A percentile compares a stretch with the other conserved stretches of the same genome.
phyloP scores from a whole-genome alignment of 2,329 filamentous ascomycete species.

The Periglandula ipomoeae region DNA sequence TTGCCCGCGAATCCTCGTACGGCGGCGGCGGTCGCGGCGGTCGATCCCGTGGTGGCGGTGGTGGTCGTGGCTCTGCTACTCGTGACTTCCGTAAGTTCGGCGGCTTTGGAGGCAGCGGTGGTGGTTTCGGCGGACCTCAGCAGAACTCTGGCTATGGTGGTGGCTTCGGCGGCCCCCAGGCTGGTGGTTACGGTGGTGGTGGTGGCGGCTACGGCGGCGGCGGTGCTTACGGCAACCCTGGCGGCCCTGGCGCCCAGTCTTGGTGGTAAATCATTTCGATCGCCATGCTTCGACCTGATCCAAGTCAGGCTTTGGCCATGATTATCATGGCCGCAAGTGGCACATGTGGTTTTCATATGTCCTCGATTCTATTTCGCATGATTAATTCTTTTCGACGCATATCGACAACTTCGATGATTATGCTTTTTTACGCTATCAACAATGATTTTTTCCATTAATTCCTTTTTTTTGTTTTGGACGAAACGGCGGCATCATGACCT shows the following conservation, averaged over 20 bases:
- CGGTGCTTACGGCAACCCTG: constrained; percentile 54
- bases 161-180: constrained; percentile 22
- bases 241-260: constrained; percentile 56
- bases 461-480: constrained; percentile 18
- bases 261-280: constrained; percentile 44
- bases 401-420: background rate
- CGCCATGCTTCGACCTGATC: constrained; percentile 4
- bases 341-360: constrained; percentile 9
- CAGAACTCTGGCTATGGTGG: constrained; percentile 30
- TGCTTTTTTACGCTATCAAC: constrained; percentile 9
- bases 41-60: constrained; percentile 42
- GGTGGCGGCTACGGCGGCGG: constrained; percentile 34
- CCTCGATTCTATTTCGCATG: constrained; percentile 6
- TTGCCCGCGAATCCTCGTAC: constrained; percentile 87
- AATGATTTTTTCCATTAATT: constrained; percentile 8
- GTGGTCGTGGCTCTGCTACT: constrained; percentile 62
- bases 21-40: constrained; percentile 61
- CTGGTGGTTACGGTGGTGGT: constrained; percentile 28
- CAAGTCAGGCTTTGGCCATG: background rate
- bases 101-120: constrained; percentile 30
- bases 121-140: constrained; percentile 20
- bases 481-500: constrained; percentile 35
- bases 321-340: constrained; percentile 2
- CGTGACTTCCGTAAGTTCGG: constrained; percentile 85
- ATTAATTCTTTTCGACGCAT: constrained; percentile 4